Evolutionary conservation across 164 flowering plant genomes (phyloP), one percentile per base, ranked within the genome.

Genomic region (Nelumbo lutea): DNA sequence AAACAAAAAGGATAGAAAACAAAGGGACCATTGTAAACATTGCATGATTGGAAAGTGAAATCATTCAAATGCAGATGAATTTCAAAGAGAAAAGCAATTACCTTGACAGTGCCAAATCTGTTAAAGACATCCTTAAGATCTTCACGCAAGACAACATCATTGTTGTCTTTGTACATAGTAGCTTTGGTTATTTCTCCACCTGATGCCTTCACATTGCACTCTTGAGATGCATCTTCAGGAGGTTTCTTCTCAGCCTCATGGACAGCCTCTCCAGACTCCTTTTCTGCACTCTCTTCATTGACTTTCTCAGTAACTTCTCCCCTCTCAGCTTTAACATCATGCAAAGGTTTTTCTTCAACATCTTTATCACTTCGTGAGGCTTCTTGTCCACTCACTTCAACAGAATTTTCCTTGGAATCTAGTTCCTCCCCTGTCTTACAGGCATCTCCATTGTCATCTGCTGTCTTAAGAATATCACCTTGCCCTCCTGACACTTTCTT

Each of bases 61-160:
- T 27, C 27, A 27, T 27, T 27, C 27, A 27, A 27, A 27, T 27
- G 27, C 27, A 27, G 27, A 27, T 27, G 27, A 27, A 0, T 27
- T 27, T 27, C 27, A 27, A 27, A 27, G 27, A 27, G 27, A 27
- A 27, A 27, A 27, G 27, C 27, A 27, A 50, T 6, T 88, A 95
- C 97, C 98, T 86, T 92, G 8, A 95, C 88, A 66, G 78, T 83
- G 67, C 98, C 98, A 75, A 81, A 92, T 69, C 80, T 89, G 41
- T 80, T 62, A 68, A 95, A 89, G 57, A 85, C 81, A 44, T 7
- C 62, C 85, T 87, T 95, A 67, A 95, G 70, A 83, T 92, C 97
- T 79, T 95, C 99, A 70, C 97, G 89, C 74, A 80, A 13, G 57
- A 95, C 91, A 61, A 89, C 81, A 73, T 89, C 79, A 77, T 76